These are phyloP conservation scores for Prunus yedoensis DNA, from an alignment of 331 rosid species.

Conservation along the genomic window DNA sequence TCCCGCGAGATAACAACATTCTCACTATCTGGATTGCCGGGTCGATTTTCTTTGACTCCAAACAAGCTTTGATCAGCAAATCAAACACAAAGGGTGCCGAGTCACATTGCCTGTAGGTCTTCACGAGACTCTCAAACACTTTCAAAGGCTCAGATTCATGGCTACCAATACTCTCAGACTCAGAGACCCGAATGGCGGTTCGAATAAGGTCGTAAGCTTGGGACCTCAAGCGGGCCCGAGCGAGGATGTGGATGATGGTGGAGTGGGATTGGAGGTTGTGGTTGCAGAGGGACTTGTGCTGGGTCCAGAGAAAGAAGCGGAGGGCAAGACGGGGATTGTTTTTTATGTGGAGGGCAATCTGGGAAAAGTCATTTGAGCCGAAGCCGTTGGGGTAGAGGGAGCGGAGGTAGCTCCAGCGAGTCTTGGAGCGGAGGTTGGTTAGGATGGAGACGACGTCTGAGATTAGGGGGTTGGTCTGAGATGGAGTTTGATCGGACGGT, in stretches of 20 bases:
- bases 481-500: conserved; percentile 5
- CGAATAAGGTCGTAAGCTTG: conserved; percentile 54
- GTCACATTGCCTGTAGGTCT: conserved; percentile 53
- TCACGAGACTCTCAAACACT: conserved; percentile 60
- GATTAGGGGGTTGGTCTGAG: conserved; percentile 9
- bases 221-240: conserved; percentile 56
- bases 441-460: conserved; percentile 53
- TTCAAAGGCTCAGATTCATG: conserved; percentile 27
- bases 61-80: conserved; percentile 59
- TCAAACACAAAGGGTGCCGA: conserved; percentile 87
- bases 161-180: not conserved
- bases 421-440: conserved; percentile 64
- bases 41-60: conserved; percentile 53
- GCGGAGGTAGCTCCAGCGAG: conserved; percentile 69
- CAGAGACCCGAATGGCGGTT: conserved; percentile 40
- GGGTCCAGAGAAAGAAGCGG: conserved; percentile 66
- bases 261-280: conserved; percentile 68
- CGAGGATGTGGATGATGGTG: conserved; percentile 66
- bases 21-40: conserved; percentile 49
- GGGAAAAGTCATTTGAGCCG: conserved; percentile 50
- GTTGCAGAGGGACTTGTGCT: conserved; percentile 48
- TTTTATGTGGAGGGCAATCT: conserved; percentile 51
- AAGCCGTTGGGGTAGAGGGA: conserved; percentile 56
- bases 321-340: conserved; percentile 77
- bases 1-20: conserved; percentile 65